Base-by-base conservation (phyloP, 148 eudicot species). In the Chenopodium quinoa region DNA sequence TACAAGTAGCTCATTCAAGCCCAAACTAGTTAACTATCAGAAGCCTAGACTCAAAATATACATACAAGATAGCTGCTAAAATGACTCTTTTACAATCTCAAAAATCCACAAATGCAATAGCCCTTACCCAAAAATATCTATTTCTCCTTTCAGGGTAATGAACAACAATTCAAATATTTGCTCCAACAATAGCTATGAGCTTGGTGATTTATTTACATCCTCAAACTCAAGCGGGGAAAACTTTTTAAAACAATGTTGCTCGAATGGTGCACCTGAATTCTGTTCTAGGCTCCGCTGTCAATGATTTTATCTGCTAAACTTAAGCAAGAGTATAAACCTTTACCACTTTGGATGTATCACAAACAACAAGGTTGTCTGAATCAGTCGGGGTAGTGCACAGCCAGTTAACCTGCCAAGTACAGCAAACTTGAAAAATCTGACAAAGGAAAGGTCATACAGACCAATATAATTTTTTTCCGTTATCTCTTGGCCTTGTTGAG, bases 271-370 rank as follows among this genome's bases (percentile, higher is more conserved):
- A 63, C 2, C 27, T 22, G 13, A 52, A 27, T 60, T 60, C 67
- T 62, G 31, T 46, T 23, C 76, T 63, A 71, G 31, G 81, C 22
- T 20, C 34, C 40, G 17, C 47, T 77, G 77, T 44, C 22, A 66
- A 58, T 9, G 29, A 48, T 44, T 37, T 44, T 12, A 70, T 34
- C 63, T 10, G 67, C 20, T 73, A 17, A 77, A 77, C 64, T 86
- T 76, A 95, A 37, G 88, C 87, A 79, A 97, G 76, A 4, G 89
- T 92, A 76, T 90, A 97, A 83, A 94, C 96, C 86, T 97, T 97
- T 68, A 96, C 98, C 62, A 94, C 90, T 89, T 91, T 91, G 73
- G 99, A 94, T 32, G 98, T 93, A 80, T 94, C 99, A 76, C 99
- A 97, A 20, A 97, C 87, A 67, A 97, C 85, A 78, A 97, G 93